A percentile compares a stretch with the other conserved stretches of the same genome.
Evolutionary conservation across 1,139 yeast species (phyloP).

Genomic region (Chernovozyma aurita): DNA sequence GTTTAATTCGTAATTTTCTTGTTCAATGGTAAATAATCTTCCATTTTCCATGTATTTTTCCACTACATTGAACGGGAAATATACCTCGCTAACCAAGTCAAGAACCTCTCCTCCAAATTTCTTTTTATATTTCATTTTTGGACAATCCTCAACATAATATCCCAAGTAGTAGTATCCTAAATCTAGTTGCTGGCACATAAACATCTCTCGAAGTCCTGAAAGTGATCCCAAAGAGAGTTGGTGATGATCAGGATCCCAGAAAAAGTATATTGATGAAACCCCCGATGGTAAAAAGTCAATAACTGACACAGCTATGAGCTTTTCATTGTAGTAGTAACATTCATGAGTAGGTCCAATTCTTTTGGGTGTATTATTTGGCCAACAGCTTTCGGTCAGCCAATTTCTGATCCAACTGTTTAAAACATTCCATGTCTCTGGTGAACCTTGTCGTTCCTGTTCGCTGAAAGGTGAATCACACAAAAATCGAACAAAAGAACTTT

Average conservation of each 20-base stretch:
- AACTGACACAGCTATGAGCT: constrained; percentile 72
- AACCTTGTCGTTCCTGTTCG: constrained; percentile 22
- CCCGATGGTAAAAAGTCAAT: constrained; percentile 75
- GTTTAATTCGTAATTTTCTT: constrained; percentile 7
- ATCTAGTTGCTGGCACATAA: constrained; percentile 40
- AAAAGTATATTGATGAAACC: constrained; percentile 78
- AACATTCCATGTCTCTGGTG: constrained; percentile 22
- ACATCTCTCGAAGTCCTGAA: constrained; percentile 69
- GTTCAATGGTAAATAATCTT: constrained; percentile 36
- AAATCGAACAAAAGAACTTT: constrained; percentile 53
- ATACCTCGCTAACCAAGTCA: constrained; percentile 47
- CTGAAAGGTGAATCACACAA: constrained; percentile 66
- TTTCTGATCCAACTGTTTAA: constrained; percentile 27
- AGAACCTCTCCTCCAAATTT: constrained; percentile 71
- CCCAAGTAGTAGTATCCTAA: constrained; percentile 66
- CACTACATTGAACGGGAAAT: constrained; percentile 37
- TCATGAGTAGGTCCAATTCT: constrained; percentile 62
- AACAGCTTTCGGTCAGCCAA: constrained; percentile 10
- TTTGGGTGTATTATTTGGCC: not conserved
- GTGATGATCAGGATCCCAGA: constrained; percentile 83
- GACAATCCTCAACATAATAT: constrained; percentile 72
- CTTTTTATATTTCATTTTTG: constrained; percentile 78
- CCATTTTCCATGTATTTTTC: constrained; percentile 31
- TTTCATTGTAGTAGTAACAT: constrained; percentile 61
- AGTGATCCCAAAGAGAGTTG: constrained; percentile 72